Evolutionary conservation across 2,329 filamentous ascomycete species (phyloP), one percentile per base, ranked within the genome.

Genomic region (Metarhizium rileyi): DNA sequence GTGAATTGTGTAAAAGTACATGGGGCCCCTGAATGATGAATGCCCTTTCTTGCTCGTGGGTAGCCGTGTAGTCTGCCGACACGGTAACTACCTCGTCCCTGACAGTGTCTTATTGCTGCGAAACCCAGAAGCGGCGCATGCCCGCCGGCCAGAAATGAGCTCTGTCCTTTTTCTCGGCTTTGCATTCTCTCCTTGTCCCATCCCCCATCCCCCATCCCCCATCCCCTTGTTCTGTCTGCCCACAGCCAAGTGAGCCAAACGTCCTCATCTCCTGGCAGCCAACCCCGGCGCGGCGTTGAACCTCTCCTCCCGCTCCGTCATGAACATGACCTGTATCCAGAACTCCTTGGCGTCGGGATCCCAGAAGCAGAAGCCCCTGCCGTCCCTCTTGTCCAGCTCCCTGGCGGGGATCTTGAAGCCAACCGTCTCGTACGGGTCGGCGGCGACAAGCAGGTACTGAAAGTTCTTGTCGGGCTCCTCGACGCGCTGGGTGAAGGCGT

Each of bases 371-470:
- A 91, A 98, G 68, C 90, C 93, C 61, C 84, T 80, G 50, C 87
- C 90, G 57, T 94, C 90, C 23, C 87, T 78, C 60, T 90, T 81
- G 70, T 98, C 93, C 52, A 98, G 83, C 74, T 97, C 93, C 52
- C 89, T 77, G 5, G 90, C 88, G 66, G 95, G 93, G 49, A 98
- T 75, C 76, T 98, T 98, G 69, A 98, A 97, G 4, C 81, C 88
- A 66, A 91, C 94, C 2, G 90, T 97, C 80, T 98, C 91, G 71
- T 98, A 98, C 10, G 93, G 93, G 73, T 98, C 93, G 10, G 91
- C 93, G 1, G 93, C 91, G 10, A 98, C 87, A 47, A 97, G 76
- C 58, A 98, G 75, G 66, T 97, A 98, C 76, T 98, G 93, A 64
- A 85, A 97, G 59, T 83, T 84, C 71, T 93, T 90, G 68, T 98